These are phyloP conservation scores for Sphaerulina vaccinii DNA, from an alignment of 2,329 filamentous ascomycete species.

Conservation along the genomic window DNA sequence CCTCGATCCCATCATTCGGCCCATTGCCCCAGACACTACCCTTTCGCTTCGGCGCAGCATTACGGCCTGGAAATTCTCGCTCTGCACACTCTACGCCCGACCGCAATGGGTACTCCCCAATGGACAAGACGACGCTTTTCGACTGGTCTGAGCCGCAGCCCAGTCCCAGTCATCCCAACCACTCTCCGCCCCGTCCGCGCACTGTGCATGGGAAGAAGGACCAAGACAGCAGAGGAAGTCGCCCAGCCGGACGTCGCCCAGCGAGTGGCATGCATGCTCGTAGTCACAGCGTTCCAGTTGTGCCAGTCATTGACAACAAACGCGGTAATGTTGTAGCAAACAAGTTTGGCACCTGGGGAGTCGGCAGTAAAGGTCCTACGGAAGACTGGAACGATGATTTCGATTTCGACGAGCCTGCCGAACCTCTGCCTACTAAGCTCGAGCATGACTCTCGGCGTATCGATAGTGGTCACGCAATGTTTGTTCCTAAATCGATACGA, in stretches of 20 bases:
- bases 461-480: conserved; percentile 55
- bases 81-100: conserved; percentile 41
- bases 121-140: conserved; percentile 63
- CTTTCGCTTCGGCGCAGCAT: conserved; percentile 29
- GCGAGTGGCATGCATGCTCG: conserved; percentile 70
- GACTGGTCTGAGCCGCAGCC: conserved; percentile 63
- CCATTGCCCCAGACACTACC: conserved; percentile 18
- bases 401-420: conserved; percentile 61
- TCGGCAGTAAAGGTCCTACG: conserved; percentile 74
- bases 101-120: conserved; percentile 37
- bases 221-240: conserved; percentile 67
- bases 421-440: conserved; percentile 39
- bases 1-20: conserved; percentile 27
- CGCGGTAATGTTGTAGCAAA: conserved; percentile 57
- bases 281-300: conserved; percentile 76
- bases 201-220: conserved; percentile 77
- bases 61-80: conserved; percentile 29
- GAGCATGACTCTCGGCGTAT: conserved; percentile 41
- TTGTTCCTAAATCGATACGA: conserved; percentile 76
- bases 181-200: conserved; percentile 63
- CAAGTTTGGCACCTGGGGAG: conserved; percentile 80
- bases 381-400: conserved; percentile 93
- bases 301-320: conserved; percentile 57
- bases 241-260: conserved; percentile 64
- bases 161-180: conserved; percentile 62